Evolutionary conservation across 768 basidiomycete species (phyloP).

Genomic region (Pisolithus microcarpus): DNA sequence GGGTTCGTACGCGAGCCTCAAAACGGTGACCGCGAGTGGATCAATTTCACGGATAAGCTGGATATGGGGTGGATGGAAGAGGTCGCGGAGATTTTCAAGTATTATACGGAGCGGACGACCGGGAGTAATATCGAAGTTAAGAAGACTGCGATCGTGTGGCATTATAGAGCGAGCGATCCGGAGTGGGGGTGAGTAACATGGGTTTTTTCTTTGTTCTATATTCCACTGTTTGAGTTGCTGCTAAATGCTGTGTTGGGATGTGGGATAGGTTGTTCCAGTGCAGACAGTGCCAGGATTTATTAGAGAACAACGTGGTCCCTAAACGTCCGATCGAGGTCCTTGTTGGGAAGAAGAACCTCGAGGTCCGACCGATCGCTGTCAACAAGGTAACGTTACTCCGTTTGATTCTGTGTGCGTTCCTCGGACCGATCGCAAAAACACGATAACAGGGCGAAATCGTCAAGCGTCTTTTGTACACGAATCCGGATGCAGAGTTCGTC

Average conservation of each 20-base stretch:
- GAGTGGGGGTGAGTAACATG: slow-evolving; percentile 77
- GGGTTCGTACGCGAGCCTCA: slow-evolving; percentile 81
- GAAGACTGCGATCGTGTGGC: slow-evolving; percentile 98
- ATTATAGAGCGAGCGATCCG: slow-evolving; percentile 87
- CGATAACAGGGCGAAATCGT: slow-evolving; percentile 79
- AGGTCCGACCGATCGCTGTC: slow-evolving; percentile 90
- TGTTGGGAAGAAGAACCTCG: slow-evolving; percentile 97
- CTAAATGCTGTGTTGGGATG: slow-evolving; percentile 1
- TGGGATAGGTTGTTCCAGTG: slow-evolving; percentile 75
- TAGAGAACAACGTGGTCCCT: slow-evolving; percentile 90
- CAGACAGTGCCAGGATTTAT: slow-evolving; percentile 90
- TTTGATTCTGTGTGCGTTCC: neutral
- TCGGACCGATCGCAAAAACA: neutral
- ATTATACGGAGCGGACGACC: slow-evolving; percentile 94
- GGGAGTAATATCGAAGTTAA: slow-evolving; percentile 96
- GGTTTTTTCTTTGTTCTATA: neutral
- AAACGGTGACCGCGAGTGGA: slow-evolving; percentile 48
- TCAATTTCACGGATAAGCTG: slow-evolving; percentile 81
- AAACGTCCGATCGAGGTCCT: slow-evolving; percentile 95
- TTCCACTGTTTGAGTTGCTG: no score
- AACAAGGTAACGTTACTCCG: slow-evolving; percentile 81
- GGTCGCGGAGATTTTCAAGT: slow-evolving; percentile 91
- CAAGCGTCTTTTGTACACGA: slow-evolving; percentile 84
- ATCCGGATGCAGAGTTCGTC: slow-evolving; percentile 91
- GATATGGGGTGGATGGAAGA: slow-evolving; percentile 99